Evolutionary conservation across 1,284 basidiomycete species (phyloP).

Genomic region (Calocybe gambosa): DNA sequence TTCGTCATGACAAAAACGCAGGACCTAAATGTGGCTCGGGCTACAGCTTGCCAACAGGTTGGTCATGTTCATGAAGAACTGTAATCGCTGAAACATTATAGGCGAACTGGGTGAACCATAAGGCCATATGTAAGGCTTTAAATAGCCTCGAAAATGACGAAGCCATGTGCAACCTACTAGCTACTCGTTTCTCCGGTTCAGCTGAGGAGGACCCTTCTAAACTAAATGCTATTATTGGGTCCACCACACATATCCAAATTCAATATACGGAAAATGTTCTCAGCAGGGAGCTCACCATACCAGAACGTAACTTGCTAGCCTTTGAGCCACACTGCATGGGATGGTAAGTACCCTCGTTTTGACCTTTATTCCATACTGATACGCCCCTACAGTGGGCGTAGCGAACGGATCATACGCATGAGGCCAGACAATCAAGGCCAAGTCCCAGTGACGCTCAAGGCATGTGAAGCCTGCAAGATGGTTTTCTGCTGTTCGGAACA

Average conservation of each 20-base stretch:
- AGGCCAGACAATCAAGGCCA: slow-evolving; percentile 14
- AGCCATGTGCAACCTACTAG: too few relatives aligned
- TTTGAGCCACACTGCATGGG: slow-evolving; percentile 31
- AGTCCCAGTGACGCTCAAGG: slow-evolving; percentile 9
- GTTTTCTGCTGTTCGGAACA: slow-evolving; percentile 27
- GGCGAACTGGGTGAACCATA: slow-evolving; percentile 10
- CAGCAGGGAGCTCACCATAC: slow-evolving; percentile 15
- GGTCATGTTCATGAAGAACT: not conserved
- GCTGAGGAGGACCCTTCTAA: not conserved
- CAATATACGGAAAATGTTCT: slow-evolving; percentile 10
- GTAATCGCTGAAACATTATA: too few relatives aligned
- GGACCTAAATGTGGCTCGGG: not conserved
- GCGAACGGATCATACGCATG: slow-evolving; percentile 23
- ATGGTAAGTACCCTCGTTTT: slow-evolving; percentile 22
- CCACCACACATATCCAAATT: slow-evolving; percentile 11
- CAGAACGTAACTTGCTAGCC: slow-evolving; percentile 25
- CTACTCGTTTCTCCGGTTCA: too few relatives aligned
- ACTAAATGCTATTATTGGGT: slow-evolving; percentile 15
- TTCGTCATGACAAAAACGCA: too few relatives aligned
- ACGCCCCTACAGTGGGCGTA: not conserved
- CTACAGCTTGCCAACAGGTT: slow-evolving; percentile 9
- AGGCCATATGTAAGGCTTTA: slow-evolving; percentile 9
- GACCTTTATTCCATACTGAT: not conserved
- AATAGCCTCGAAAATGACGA: slow-evolving; percentile 9
- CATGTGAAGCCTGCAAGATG: slow-evolving; percentile 24